Conservation (phyloP, 2,329 filamentous ascomycete species). For the Beauveria sp. region DNA sequence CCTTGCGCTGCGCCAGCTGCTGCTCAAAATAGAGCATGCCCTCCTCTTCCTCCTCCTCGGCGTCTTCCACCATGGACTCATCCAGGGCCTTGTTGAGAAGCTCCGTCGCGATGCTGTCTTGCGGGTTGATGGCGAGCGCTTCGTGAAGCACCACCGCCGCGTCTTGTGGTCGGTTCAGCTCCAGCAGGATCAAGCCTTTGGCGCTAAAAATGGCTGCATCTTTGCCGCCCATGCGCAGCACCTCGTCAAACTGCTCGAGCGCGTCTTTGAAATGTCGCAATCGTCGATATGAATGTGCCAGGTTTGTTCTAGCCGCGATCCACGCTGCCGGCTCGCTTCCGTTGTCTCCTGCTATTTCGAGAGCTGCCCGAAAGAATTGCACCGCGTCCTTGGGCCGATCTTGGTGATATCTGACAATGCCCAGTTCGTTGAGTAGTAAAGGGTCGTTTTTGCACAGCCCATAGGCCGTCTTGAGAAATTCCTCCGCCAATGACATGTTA, state of each 20-base stretch:
- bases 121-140: conserved; percentile 67
- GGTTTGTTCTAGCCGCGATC: conserved; percentile 77
- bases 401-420: conserved; percentile 92
- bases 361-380: conserved; percentile 67
- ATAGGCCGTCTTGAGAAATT: conserved; percentile 89
- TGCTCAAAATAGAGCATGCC: conserved; percentile 44
- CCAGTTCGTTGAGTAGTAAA: conserved; percentile 88
- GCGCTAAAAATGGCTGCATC: conserved; percentile 72
- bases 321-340: conserved; percentile 76
- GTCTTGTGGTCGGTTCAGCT: conserved; percentile 65
- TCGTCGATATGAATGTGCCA: conserved; percentile 80
- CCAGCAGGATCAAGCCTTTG: conserved; percentile 77
- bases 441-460: conserved; percentile 77
- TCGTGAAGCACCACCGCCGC: conserved; percentile 80
- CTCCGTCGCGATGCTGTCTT: conserved; percentile 76
- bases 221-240: conserved; percentile 73
- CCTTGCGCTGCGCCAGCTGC: conserved; percentile 40
- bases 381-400: conserved; percentile 68
- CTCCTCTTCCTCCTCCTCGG: conserved; percentile 38
- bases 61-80: conserved; percentile 45
- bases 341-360: conserved; percentile 71
- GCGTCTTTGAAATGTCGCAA: conserved; percentile 62
- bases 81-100: conserved; percentile 64
- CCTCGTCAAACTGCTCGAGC: conserved; percentile 76
- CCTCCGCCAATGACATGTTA: conserved; percentile 87